phyloP scores from a whole-genome alignment of 768 basidiomycete species.

The Podaxis sp. region DNA sequence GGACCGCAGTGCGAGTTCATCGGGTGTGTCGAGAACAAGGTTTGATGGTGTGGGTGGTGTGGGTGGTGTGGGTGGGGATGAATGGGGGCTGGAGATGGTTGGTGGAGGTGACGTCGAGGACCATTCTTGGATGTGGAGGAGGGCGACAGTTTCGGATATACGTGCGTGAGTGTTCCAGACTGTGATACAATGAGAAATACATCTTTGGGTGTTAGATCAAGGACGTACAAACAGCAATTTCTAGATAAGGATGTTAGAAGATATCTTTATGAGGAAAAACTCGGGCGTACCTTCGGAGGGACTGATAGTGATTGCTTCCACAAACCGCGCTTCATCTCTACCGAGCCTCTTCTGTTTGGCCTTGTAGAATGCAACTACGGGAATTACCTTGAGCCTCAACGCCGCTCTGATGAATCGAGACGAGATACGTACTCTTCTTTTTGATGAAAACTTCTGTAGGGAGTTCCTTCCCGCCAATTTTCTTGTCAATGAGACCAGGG shows the following conservation, averaged over 20 bases:
- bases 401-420: not conserved
- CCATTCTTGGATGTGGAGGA: slow-evolving; percentile 56
- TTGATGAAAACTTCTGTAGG: slow-evolving; percentile 78
- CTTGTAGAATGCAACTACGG: slow-evolving; percentile 71
- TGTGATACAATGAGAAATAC: slow-evolving; percentile 24
- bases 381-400: not conserved
- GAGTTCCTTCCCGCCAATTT: slow-evolving; percentile 63
- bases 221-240: slow-evolving; percentile 67
- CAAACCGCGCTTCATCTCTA: slow-evolving; percentile 51
- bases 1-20: slow-evolving; percentile 68
- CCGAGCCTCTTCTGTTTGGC: slow-evolving; percentile 60
- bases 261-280: not conserved
- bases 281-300: slow-evolving; percentile 65
- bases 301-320: slow-evolving; percentile 60
- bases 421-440: slow-evolving; percentile 59
- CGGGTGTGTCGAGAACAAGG: slow-evolving; percentile 60
- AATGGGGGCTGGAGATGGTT: slow-evolving; percentile 8
- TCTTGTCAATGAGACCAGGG: slow-evolving; percentile 60
- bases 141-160: slow-evolving; percentile 50
- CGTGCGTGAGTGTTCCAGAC: slow-evolving; percentile 83
- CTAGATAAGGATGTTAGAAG: slow-evolving; percentile 30
- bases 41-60: not conserved
- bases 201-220: not conserved
- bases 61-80: not conserved
- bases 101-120: slow-evolving; percentile 49